These are phyloP conservation scores for Perilla frutescens DNA, from an alignment of 257 asterid genomes.

Conservation along the genomic window DNA sequence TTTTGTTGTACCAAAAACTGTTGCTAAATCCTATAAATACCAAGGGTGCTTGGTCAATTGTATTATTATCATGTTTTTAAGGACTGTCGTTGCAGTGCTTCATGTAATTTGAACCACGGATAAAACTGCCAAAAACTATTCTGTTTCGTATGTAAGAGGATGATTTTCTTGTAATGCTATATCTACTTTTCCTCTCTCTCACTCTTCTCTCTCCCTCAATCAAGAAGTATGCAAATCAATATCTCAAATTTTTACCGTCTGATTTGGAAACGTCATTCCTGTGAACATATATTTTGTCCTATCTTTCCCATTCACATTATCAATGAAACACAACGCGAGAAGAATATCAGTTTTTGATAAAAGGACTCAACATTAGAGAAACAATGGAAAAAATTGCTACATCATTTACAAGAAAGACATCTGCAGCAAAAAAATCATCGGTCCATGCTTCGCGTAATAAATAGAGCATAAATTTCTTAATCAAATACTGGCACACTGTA, in stretches of 20 bases:
- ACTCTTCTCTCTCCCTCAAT: too few relatives aligned
- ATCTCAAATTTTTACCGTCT: too few relatives aligned
- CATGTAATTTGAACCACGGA: neutral
- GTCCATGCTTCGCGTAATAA: neutral
- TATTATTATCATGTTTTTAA: constrained; percentile 12
- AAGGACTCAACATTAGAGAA: neutral
- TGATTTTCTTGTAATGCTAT: neutral
- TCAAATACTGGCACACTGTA: constrained; percentile 10
- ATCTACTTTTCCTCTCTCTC: neutral
- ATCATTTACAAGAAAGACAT: neutral
- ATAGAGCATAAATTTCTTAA: constrained; percentile 7
- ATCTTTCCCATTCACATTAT: too few relatives aligned
- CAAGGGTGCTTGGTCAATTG: constrained; percentile 4
- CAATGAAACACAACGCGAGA: neutral
- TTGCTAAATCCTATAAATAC: neutral
- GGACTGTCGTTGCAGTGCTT: neutral
- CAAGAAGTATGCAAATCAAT: too few relatives aligned
- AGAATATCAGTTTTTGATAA: neutral
- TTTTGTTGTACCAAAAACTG: constrained; percentile 28
- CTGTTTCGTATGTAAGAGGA: neutral
- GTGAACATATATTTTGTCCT: too few relatives aligned
- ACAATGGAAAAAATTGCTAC: neutral
- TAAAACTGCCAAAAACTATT: neutral
- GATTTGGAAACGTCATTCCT: too few relatives aligned
- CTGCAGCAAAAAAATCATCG: neutral